Base-by-base conservation (phyloP, 768 basidiomycete species). In the Leccinum imitatum region DNA sequence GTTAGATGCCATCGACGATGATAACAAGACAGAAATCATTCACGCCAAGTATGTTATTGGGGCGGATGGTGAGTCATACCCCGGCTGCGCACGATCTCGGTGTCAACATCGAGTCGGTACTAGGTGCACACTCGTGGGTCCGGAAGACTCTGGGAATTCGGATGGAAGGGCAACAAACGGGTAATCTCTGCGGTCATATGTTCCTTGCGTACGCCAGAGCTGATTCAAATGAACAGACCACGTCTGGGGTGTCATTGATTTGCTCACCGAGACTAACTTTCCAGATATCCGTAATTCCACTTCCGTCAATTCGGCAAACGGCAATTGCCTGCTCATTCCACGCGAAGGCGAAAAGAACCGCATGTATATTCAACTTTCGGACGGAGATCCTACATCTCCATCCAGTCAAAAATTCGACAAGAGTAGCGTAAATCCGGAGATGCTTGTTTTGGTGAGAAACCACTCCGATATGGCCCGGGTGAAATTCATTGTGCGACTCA, bases 91-190 rank as follows among this genome's bases (percentile, higher is more conserved):
- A 13, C 30, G n/a, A 15, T 27, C 11, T 31, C 8, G 7, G 3
- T 17, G 30, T 30, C 5, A 15, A 52, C 25, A 4, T 52, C n/a
- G 2, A 11, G 30, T 17, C 17, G 8, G 17, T 15, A 14, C 13
- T 51, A 52, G 50, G 50, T 27, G 51, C 51, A 52, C 51, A 52
- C 30, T 52, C 51, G 31, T 52, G 51, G 51, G 51, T 52, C 17
- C 30, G 51, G n/a, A 52, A 33, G 31, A 33, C 51, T 9, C 30
- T 52, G 2, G 31, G 51, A 52, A 52, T 52, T 52, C 15, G 3
- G 50, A 50, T 52, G 51, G 51, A 52, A 19, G 51, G 51, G 2
- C 27, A 52, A 52, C 51, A 33, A 3, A 31, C 30, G 4, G 51
- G 51, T 52, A 52, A 33, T 52, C 17, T 33, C 17, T n/a, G 17